Conservation (phyloP, 805 yeast species). For the Cyberlindnera mississippiensis region DNA sequence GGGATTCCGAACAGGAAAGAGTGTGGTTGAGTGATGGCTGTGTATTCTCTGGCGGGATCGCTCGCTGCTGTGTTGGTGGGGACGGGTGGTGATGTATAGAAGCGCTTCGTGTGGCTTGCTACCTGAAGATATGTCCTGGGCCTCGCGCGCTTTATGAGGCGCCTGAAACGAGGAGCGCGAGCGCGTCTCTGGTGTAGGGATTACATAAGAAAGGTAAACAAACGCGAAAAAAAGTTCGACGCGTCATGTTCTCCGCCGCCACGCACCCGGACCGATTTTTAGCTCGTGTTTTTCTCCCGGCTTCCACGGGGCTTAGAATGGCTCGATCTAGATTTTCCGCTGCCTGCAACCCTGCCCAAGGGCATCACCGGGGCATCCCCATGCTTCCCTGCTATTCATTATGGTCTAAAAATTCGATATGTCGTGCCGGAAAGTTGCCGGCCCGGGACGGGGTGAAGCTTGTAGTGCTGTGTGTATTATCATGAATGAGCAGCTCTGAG, state of each 20-base stretch:
- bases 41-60: background rate
- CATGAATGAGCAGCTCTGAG: too few species aligned
- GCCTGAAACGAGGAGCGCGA: constrained; percentile 10
- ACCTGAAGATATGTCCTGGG: constrained; percentile 4
- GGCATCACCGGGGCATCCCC: too few species aligned
- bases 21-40: background rate
- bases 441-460: too few species aligned
- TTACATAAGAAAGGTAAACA: constrained; percentile 15
- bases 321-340: too few species aligned
- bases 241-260: constrained; percentile 8
- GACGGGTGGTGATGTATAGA: background rate
- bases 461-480: too few species aligned
- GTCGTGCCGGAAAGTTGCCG: too few species aligned
- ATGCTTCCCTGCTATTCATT: too few species aligned
- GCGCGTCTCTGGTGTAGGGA: background rate
- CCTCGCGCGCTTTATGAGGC: constrained; percentile 10
- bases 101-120: background rate
- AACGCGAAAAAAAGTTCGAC: constrained; percentile 13
- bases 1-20: background rate
- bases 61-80: background rate
- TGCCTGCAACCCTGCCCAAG: too few species aligned
- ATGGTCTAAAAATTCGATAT: too few species aligned
- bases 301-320: background rate
- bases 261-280: background rate
- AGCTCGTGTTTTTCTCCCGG: background rate